A percentile compares a stretch with the other conserved stretches of the same genome.
Conservation (phyloP, 2,329 filamentous ascomycete species). For the Venturia aucupariae region DNA sequence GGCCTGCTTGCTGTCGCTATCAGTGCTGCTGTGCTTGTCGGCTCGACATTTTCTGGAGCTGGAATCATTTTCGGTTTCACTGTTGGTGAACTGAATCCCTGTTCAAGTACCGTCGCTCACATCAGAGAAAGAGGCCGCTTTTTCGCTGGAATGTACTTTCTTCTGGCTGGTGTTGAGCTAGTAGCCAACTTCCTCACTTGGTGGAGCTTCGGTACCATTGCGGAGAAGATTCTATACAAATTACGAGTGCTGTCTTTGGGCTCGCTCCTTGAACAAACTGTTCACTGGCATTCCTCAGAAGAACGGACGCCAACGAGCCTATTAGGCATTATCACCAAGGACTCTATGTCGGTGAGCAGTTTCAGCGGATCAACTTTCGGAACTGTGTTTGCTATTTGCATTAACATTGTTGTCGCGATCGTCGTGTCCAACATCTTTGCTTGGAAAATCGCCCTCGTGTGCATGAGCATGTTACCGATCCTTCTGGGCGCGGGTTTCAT, state of each 20-base stretch:
- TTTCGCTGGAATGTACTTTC: constrained; percentile 43
- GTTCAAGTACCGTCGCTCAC: constrained; percentile 28
- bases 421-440: constrained; percentile 39
- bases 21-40: constrained; percentile 39
- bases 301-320: constrained; percentile 36
- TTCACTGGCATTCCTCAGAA: constrained; percentile 39
- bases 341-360: constrained; percentile 39
- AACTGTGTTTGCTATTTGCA: constrained; percentile 39
- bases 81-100: constrained; percentile 48
- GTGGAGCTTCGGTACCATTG: constrained; percentile 8
- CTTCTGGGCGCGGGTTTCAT: constrained; percentile 39
- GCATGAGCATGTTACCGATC: constrained; percentile 40
- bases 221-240: constrained; percentile 7
- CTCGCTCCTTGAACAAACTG: constrained; percentile 43
- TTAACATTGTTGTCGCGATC: constrained; percentile 39
- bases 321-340: constrained; percentile 39
- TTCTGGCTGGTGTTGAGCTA: constrained; percentile 43
- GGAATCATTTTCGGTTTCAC: constrained; percentile 54
- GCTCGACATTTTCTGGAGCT: constrained; percentile 47
- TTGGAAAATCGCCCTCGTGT: constrained; percentile 43
- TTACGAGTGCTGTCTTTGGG: not conserved
- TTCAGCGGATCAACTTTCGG: constrained; percentile 42
- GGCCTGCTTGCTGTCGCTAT: constrained; percentile 6
- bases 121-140: constrained; percentile 22
- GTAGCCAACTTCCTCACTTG: constrained; percentile 33